Evolutionary conservation across 331 rosid genomes (phyloP).

Genomic region (Erythrophleum ivorense): DNA sequence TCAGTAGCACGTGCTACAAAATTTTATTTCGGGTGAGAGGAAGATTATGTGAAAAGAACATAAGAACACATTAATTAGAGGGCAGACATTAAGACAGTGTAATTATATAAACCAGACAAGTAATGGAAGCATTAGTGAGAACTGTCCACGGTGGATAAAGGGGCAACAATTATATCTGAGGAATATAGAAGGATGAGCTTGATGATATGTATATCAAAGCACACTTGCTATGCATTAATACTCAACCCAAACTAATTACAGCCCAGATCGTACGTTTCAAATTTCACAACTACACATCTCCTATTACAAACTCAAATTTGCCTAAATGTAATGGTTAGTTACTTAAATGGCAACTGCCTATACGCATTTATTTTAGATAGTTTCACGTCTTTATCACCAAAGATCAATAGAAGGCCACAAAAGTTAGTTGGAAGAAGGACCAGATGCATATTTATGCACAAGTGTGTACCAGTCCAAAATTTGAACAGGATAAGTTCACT

Average conservation of each 20-base stretch:
- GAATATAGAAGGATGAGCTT: background rate
- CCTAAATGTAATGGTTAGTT: background rate
- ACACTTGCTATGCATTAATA: background rate
- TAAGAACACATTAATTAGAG: background rate
- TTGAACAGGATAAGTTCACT: conserved; percentile 13
- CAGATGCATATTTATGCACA: conserved; percentile 7
- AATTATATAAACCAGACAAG: conserved; percentile 22
- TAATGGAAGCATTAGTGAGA: conserved; percentile 11
- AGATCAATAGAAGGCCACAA: conserved; percentile 5
- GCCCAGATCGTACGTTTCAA: background rate
- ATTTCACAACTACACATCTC: background rate
- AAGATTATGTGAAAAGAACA: conserved; percentile 3
- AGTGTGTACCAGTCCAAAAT: background rate
- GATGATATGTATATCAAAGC: background rate
- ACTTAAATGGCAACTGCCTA: background rate
- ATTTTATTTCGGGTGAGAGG: conserved; percentile 12
- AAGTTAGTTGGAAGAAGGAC: conserved; percentile 5
- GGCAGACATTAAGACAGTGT: background rate
- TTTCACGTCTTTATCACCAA: background rate
- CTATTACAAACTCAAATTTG: background rate
- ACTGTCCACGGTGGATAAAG: conserved; percentile 2
- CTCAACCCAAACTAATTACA: conserved; percentile 21
- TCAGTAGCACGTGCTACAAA: conserved; percentile 44
- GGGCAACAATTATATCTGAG: background rate
- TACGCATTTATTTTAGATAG: background rate